phyloP scores from a whole-genome alignment of 352 stramenopile genomes.

The Phytopythium helicoides region DNA sequence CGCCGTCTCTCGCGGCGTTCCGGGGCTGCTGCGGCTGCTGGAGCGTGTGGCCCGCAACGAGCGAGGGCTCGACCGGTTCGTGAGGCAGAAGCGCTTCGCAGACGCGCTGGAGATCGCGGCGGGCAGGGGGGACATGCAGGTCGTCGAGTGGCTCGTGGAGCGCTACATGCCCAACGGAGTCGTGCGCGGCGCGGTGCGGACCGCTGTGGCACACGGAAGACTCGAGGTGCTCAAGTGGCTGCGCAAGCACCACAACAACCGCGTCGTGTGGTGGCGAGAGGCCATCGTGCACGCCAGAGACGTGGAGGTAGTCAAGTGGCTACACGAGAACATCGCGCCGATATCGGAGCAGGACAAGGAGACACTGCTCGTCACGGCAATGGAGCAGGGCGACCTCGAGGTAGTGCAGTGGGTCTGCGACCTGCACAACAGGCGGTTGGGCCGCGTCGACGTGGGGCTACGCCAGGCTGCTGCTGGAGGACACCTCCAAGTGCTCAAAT shows the following conservation, averaged over 20 bases:
- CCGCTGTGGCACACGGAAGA: background rate
- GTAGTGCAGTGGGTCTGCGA: no score
- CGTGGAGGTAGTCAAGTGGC: background rate
- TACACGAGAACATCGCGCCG: background rate
- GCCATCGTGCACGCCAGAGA: no score
- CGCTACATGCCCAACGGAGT: background rate
- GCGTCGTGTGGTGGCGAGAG: no score
- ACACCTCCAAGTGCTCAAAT: no score
- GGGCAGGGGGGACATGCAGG: background rate
- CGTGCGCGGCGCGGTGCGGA: background rate
- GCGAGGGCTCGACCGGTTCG: background rate
- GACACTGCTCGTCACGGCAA: background rate
- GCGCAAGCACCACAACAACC: background rate
- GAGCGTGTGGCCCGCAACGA: background rate
- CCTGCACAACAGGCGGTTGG: no score
- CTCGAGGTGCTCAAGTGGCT: slow-evolving; percentile 2
- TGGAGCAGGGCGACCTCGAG: no score
- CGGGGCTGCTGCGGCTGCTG: background rate
- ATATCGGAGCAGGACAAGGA: background rate
- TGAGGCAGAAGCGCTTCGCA: background rate
- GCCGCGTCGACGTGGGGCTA: no score
- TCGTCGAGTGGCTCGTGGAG: background rate
- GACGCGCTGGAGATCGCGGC: background rate
- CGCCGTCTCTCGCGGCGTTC: background rate
- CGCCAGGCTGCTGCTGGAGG: no score